These are phyloP conservation scores for Symbiodinium natans DNA, from an alignment of 73 alveolate species.

Conservation along the genomic window DNA sequence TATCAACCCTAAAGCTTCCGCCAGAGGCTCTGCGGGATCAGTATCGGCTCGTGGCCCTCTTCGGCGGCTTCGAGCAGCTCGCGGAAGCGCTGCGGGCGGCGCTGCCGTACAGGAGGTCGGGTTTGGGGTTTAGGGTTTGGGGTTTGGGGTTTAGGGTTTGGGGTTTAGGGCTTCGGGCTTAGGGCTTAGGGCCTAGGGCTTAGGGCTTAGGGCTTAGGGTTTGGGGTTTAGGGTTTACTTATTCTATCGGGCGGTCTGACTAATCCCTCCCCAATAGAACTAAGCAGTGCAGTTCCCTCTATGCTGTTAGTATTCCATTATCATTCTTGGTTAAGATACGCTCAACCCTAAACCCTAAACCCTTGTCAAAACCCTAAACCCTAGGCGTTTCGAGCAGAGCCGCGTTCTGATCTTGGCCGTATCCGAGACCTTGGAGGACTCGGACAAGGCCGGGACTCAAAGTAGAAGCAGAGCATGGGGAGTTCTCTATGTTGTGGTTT, in stretches of 20 bases:
- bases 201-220: no score
- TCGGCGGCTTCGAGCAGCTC: conserved; percentile 60
- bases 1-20: neutral
- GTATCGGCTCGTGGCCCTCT: conserved; percentile 83
- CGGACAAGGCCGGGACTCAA: conserved; percentile 22
- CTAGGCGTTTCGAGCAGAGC: conserved; percentile 87
- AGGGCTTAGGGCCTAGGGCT: no score
- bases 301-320: no score
- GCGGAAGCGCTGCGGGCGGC: conserved; percentile 31
- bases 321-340: no score
- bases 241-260: no score
- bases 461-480: neutral
- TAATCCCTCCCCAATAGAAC: no score
- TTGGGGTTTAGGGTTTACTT: no score
- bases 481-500: neutral
- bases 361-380: neutral
- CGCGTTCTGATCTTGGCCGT: conserved; percentile 65
- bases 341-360: no score
- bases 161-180: no score
- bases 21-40: conserved; percentile 27
- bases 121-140: neutral
- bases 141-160: no score
- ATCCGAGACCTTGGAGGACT: conserved; percentile 68
- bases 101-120: conserved; percentile 72
- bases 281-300: no score